Base-by-base conservation (phyloP, 2,329 filamentous ascomycete species). In the Dendrostoma leiphaemia region DNA sequence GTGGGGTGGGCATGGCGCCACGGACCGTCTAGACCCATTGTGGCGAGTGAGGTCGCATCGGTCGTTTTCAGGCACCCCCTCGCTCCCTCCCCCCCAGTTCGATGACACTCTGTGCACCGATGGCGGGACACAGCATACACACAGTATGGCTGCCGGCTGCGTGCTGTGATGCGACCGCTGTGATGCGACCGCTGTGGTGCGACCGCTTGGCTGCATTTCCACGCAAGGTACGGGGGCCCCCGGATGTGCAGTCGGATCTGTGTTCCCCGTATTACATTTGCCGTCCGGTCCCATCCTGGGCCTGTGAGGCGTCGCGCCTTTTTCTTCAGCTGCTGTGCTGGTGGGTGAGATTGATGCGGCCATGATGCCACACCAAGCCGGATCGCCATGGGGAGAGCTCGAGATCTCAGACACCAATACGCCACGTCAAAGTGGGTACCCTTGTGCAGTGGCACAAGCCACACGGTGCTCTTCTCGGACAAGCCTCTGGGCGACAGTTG, bases 1-100 rank as follows among this genome's bases (percentile, higher is more conserved):
- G 32, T 24, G 26, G 17, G 41, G n/a, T n/a, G n/a, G n/a, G n/a
- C n/a, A n/a, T 21, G 32, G 51, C 51, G 49, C 49, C 54, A 56
- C 49, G 23, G 24, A 21, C 29, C 13, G 44, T 52, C 54, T 43
- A 56, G 54, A 56, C 49, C 45, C 32, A 24, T n/a, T 53, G 54
- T 56, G 54, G 54, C 54, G 49, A 48, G 49, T 52, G 46, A 43
- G 4, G 13, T 31, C 26, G 15, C 35, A 50, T 21, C 15, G 47
- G 12, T 21, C 44, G 15, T 29, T 29, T 17, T n/a, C 19, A 4
- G 17, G 7, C 24, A 17, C 4, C 37, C 17, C n/a, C n/a, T n/a
- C n/a, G n/a, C n/a, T n/a, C n/a, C n/a, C n/a, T n/a, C n/a, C n/a
- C n/a, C n/a, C n/a, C n/a, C n/a, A n/a, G n/a, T n/a, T n/a, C n/a